phyloP scores from a whole-genome alignment of 192 early-diverging fungal genomes.

The Podila verticillata region DNA sequence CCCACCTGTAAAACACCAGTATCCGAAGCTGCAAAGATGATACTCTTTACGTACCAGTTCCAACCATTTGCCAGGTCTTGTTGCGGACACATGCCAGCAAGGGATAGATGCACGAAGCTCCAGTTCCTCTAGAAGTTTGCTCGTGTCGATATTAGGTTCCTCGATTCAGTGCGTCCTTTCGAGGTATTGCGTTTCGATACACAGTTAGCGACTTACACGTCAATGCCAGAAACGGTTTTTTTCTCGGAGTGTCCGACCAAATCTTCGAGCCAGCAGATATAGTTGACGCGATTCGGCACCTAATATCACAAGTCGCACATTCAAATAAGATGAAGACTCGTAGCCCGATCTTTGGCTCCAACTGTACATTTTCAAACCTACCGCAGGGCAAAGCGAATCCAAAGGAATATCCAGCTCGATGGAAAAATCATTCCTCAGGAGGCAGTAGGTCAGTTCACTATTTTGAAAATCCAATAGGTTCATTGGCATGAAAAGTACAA shows the following conservation, averaged over 20 bases:
- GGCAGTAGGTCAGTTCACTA: slow-evolving; percentile 68
- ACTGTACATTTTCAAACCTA: slow-evolving; percentile 24
- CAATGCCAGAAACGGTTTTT: slow-evolving; percentile 57
- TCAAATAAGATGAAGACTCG: no score
- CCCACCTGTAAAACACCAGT: no score
- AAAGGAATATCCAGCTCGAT: slow-evolving; percentile 74
- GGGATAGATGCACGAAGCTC: slow-evolving; percentile 93
- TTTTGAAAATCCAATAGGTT: no score
- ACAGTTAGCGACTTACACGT: slow-evolving; percentile 61
- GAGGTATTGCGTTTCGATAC: no score
- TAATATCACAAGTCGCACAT: not conserved
- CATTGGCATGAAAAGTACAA: no score
- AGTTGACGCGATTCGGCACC: slow-evolving; percentile 66
- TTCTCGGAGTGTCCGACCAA: slow-evolving; percentile 47
- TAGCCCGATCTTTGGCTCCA: not conserved
- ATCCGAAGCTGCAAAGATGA: not conserved
- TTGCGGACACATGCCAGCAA: slow-evolving; percentile 74
- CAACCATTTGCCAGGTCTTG: slow-evolving; percentile 73
- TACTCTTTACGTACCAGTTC: slow-evolving; percentile 61
- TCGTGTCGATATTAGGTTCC: no score
- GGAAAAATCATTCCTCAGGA: slow-evolving; percentile 70
- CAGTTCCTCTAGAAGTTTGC: slow-evolving; percentile 71
- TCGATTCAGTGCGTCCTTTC: no score
- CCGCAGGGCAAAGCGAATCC: slow-evolving; percentile 73
- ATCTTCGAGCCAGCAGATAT: slow-evolving; percentile 76